Evolutionary conservation across 257 asterid species (phyloP).

Genomic region (Jasminum sambac): DNA sequence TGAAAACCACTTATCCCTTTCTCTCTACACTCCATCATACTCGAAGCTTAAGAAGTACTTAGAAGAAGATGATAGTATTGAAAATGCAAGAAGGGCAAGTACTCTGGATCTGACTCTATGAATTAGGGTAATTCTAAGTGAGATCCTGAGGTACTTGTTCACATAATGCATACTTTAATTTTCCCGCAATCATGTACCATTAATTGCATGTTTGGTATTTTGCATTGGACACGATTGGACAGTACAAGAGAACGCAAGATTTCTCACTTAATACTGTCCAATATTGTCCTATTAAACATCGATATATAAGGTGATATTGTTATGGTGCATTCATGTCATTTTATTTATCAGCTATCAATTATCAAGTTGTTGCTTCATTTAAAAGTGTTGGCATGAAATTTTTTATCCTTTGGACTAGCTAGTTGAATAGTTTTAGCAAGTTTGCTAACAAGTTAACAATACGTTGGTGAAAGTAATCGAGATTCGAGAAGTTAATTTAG

Average conservation of each 20-base stretch:
- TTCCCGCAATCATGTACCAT: neutral
- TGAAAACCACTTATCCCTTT: slow-evolving; percentile 33
- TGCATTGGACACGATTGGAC: neutral
- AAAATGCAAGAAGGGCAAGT: slow-evolving; percentile 37
- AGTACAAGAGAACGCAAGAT: neutral
- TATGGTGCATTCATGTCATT: too few species aligned
- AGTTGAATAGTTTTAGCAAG: neutral
- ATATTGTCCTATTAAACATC: neutral
- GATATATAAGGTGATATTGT: neutral
- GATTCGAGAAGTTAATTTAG: neutral
- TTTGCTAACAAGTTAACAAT: neutral
- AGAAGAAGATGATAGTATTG: slow-evolving; percentile 15
- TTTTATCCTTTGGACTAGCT: neutral
- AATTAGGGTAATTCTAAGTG: slow-evolving; percentile 45
- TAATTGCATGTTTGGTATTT: neutral
- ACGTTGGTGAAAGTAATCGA: neutral
- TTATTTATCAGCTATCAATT: neutral
- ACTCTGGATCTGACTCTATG: slow-evolving; percentile 59
- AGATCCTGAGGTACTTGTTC: slow-evolving; percentile 54
- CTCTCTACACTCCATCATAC: slow-evolving; percentile 30
- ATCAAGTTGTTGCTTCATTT: neutral
- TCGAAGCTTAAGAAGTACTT: slow-evolving; percentile 20
- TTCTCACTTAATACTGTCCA: neutral
- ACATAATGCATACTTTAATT: slow-evolving; percentile 1
- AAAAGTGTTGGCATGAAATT: neutral